Evolutionary conservation across 495 filamentous ascomycete genomes (phyloP).

Genomic region (Barbatosphaeria neglecta): DNA sequence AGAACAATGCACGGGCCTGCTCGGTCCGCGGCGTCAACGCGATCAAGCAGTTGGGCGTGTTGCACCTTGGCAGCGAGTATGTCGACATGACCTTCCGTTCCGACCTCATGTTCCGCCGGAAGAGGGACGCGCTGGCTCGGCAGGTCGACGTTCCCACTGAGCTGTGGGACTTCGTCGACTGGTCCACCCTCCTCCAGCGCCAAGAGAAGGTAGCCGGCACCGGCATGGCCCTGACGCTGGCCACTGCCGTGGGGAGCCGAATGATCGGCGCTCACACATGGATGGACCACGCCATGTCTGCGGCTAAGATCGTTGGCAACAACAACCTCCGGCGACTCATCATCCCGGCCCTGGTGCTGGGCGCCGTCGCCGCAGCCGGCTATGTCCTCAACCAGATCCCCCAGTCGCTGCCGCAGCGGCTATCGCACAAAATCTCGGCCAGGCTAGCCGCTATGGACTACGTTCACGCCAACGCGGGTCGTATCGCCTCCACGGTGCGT

Average conservation of each 20-base stretch:
- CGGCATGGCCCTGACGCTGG: slow-evolving; percentile 84
- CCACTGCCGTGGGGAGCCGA: slow-evolving; percentile 71
- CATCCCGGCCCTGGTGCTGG: slow-evolving; percentile 63
- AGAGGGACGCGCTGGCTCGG: slow-evolving; percentile 65
- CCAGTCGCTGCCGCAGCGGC: slow-evolving; percentile 71
- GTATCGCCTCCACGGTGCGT: slow-evolving; percentile 72
- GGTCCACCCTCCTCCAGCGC: slow-evolving; percentile 65
- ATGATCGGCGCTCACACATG: slow-evolving; percentile 75
- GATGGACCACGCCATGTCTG: slow-evolving; percentile 77
- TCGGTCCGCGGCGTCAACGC: slow-evolving; percentile 73
- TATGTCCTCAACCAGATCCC: slow-evolving; percentile 83
- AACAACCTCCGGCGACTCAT: slow-evolving; percentile 73
- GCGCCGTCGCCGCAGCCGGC: slow-evolving; percentile 57
- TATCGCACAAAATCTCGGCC: slow-evolving; percentile 70
- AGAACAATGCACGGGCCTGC: slow-evolving; percentile 69
- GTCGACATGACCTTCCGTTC: slow-evolving; percentile 72
- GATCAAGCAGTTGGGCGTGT: slow-evolving; percentile 76
- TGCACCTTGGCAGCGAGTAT: slow-evolving; percentile 83
- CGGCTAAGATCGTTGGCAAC: slow-evolving; percentile 67
- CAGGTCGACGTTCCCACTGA: slow-evolving; percentile 82
- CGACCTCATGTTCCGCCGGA: slow-evolving; percentile 83
- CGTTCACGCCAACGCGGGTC: slow-evolving; percentile 72
- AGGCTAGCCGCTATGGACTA: slow-evolving; percentile 78
- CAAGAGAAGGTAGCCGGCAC: slow-evolving; percentile 92
- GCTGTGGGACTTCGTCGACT: slow-evolving; percentile 85